A percentile compares a stretch with the other conserved stretches of the same genome.
phyloP scores from a whole-genome alignment of 352 stramenopile species.

The Lagenidium sp. region DNA sequence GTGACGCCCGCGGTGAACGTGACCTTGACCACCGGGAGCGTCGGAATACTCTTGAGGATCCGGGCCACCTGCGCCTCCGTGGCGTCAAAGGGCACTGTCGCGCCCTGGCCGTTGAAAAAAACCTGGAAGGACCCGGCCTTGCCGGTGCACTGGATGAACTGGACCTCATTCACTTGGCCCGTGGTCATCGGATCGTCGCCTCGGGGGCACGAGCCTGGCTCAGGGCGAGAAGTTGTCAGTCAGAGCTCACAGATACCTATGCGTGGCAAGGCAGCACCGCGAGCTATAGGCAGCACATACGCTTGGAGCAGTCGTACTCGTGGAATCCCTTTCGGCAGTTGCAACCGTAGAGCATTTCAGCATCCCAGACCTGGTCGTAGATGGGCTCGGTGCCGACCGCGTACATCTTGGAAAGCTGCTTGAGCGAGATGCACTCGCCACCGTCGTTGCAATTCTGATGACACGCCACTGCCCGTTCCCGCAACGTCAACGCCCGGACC shows the following conservation, averaged over 20 bases:
- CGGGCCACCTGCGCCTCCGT: constrained; percentile 31
- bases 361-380: constrained; percentile 53
- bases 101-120: constrained; percentile 49
- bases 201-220: constrained; percentile 57
- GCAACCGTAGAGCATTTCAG: constrained; percentile 83
- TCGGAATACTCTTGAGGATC: constrained; percentile 32
- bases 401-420: constrained; percentile 32
- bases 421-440: constrained; percentile 62
- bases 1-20: constrained; percentile 29
- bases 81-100: constrained; percentile 42
- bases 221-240: no score
- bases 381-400: constrained; percentile 36
- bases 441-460: constrained; percentile 24
- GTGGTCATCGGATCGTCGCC: constrained; percentile 86
- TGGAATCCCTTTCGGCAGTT: constrained; percentile 73
- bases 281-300: no score
- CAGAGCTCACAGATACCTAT: no score
- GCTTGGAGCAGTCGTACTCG: constrained; percentile 78
- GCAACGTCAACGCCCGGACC: no score
- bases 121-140: constrained; percentile 55
- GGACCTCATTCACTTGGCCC: constrained; percentile 77
- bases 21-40: constrained; percentile 30
- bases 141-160: constrained; percentile 74
- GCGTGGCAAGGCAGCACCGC: no score
- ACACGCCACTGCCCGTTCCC: constrained; percentile 70